Conservation (phyloP, 2,329 filamentous ascomycete genomes). For the Thielaviopsis populi region DNA sequence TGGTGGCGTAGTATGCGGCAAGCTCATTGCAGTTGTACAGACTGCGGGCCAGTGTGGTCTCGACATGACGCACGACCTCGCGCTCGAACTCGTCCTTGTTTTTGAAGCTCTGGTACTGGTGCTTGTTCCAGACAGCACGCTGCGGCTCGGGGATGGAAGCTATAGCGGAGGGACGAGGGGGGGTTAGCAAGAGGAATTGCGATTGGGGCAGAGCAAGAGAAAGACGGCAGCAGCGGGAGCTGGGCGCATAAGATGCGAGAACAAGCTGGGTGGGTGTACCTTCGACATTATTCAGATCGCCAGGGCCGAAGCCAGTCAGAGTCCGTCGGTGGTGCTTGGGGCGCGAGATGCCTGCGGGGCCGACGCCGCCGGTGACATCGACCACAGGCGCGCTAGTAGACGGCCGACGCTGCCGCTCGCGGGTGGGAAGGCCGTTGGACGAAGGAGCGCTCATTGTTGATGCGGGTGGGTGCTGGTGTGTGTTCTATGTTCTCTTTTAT, state of each 20-base stretch:
- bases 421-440: conserved; percentile 29
- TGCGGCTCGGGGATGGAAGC: conserved; percentile 75
- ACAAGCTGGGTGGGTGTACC: too few species aligned
- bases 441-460: conserved; percentile 18
- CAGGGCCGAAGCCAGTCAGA: conserved; percentile 80
- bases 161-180: conserved; percentile 21
- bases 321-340: conserved; percentile 88
- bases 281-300: conserved; percentile 88
- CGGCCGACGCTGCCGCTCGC: conserved; percentile 71
- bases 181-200: conserved; percentile 4
- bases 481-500: too few species aligned
- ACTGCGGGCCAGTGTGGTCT: conserved; percentile 88
- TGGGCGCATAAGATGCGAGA: too few species aligned
- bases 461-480: conserved; percentile 14
- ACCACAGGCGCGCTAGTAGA: conserved; percentile 71
- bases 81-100: conserved; percentile 71
- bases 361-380: conserved; percentile 72
- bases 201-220: conserved; percentile 3
- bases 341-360: conserved; percentile 67
- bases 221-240: neutral
- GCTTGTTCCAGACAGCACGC: conserved; percentile 60
- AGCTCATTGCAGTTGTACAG: conserved; percentile 97
- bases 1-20: conserved; percentile 81
- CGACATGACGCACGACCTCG: conserved; percentile 84
- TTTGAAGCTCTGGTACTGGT: conserved; percentile 52